Conservation (phyloP, 2,329 filamentous ascomycete species). For the Cladosporium sp. region DNA sequence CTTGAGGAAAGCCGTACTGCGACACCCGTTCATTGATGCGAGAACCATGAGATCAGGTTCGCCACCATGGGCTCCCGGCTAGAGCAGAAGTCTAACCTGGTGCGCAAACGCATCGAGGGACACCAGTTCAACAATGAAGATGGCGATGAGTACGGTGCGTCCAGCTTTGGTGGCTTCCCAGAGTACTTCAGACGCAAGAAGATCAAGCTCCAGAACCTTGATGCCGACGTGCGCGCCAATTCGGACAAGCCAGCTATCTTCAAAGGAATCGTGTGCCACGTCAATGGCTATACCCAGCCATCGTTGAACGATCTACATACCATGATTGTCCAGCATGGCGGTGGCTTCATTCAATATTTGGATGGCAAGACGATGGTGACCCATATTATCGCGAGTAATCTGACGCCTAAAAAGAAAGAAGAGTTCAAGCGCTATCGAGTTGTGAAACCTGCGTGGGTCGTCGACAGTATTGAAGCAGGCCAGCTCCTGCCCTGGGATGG, state of each 20-base stretch:
- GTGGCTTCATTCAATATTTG: slow-evolving; percentile 88
- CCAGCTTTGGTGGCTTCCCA: slow-evolving; percentile 79
- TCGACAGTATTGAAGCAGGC: slow-evolving; percentile 80
- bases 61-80: slow-evolving; percentile 57
- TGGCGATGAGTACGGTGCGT: slow-evolving; percentile 87
- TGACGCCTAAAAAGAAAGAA: slow-evolving; percentile 88
- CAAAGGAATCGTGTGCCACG: slow-evolving; percentile 82
- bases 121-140: slow-evolving; percentile 75
- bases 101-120: slow-evolving; percentile 60
- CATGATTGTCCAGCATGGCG: slow-evolving; percentile 88
- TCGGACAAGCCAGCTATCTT: slow-evolving; percentile 80
- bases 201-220: slow-evolving; percentile 92
- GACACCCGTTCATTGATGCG: background rate
- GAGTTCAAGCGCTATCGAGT: slow-evolving; percentile 87
- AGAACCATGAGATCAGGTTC: background rate
- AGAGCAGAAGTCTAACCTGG: slow-evolving; percentile 54
- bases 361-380: slow-evolving; percentile 93
- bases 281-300: slow-evolving; percentile 95
- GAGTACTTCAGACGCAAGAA: slow-evolving; percentile 97
- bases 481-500: slow-evolving; percentile 79
- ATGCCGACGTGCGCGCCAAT: slow-evolving; percentile 70
- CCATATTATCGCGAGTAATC: slow-evolving; percentile 85
- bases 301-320: slow-evolving; percentile 83
- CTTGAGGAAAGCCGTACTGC: background rate
- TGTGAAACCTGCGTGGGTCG: slow-evolving; percentile 91